Conservation (phyloP, 2,329 filamentous ascomycete species). For the Trichophyton schoenleinii region DNA sequence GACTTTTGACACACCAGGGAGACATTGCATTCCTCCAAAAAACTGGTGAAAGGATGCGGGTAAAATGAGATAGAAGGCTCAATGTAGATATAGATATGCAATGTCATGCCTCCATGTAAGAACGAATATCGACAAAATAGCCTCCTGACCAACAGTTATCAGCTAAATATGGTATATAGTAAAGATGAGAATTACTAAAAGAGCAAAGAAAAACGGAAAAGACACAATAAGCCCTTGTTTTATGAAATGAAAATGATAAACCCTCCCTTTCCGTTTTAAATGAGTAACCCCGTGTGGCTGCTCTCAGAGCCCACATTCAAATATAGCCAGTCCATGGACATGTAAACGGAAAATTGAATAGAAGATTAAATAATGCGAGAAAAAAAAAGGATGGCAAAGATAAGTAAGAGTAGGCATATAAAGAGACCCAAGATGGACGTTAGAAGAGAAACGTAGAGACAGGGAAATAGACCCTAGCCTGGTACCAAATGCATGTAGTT, state of each 20-base stretch:
- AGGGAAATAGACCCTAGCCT: neutral
- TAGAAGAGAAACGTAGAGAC: neutral
- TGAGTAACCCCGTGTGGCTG: neutral
- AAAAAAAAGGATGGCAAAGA: neutral
- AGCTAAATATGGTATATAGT: neutral
- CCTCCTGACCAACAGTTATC: neutral
- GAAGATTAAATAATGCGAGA: neutral
- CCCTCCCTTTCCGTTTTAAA: slow-evolving; percentile 1
- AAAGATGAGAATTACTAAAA: neutral
- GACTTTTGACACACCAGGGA: too few species aligned
- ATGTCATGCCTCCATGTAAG: neutral
- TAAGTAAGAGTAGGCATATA: neutral
- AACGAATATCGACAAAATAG: neutral
- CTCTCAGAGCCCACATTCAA: slow-evolving; percentile 3
- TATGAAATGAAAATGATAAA: neutral
- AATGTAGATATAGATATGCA: neutral
- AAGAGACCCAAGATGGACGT: neutral
- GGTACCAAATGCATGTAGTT: neutral
- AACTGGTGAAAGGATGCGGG: neutral
- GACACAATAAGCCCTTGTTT: neutral
- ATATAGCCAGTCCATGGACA: neutral
- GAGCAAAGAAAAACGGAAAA: neutral
- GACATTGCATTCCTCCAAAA: neutral
- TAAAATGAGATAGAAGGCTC: too few species aligned
- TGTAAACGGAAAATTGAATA: neutral